Base-by-base conservation (phyloP, 371 early-diverging fungal genomes). In the Apophysomyces trapeziformis region DNA sequence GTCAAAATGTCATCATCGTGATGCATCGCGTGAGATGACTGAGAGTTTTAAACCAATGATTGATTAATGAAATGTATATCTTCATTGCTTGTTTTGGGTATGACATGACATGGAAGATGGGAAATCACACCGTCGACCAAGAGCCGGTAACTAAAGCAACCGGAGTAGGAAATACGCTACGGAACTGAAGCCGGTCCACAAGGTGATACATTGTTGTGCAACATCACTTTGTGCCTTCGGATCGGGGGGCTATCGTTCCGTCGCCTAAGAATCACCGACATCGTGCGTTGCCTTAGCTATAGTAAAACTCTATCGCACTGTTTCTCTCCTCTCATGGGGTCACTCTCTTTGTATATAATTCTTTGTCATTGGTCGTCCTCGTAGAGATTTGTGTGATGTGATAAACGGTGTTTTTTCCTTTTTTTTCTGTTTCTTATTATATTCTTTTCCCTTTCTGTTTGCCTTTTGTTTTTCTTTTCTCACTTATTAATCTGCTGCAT, bases 101-200 rank as follows among this genome's bases (percentile, higher is more conserved):
- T 5, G 21, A 50, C 8, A 50, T 21, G 21, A 50, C 21, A 21
- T 18, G 6, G 21, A n/a, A 50, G 21, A 50, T 4, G 21, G 21
- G 21, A 50, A 21, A 26, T 50, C 7, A 18, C 11, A 9, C 16
- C 54, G 9, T 9, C 5, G 4, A 26, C 32, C 32, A 26, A 26
- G 32, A 26, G 32, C 32, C 32, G 32, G 32, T 26, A 26, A 26
- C 32, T 26, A 2, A 26, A 26, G 32, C 32, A 26, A 26, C 32
- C 54, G 54, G 54, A 50, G 54, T 50, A 50, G 7, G 2, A 7
- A 50, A 50, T 50, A 8, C 18, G 7, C 5, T 8, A 50, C 54
- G 54, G 54, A 50, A 50, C 8, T 11, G 54, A 50, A 50, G 54
- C 54, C 54, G 54, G 54, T 50, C 54, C 8, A 50, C 54, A 50